Evolutionary conservation across 441 rosid genomes (phyloP), one percentile per base, ranked within the genome.

Genomic region (Flueggea neowawraea): DNA sequence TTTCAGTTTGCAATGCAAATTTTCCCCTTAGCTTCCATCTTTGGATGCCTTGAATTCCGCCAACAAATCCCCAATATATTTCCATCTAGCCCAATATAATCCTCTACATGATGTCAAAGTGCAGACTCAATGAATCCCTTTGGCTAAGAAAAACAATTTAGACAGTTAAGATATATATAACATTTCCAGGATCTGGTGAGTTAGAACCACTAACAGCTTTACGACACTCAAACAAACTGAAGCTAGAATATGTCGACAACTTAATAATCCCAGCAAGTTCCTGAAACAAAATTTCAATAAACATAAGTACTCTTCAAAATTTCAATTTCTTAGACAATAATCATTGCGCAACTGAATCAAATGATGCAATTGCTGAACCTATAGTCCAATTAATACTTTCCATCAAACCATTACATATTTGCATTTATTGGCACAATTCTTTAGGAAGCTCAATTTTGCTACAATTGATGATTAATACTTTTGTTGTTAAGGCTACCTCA

Each of bases 191-290:
- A 68, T 95, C 99, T 54, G 95, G 76, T 66, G 97, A 86, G 76
- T 90, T 95, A 31, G 98, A 86, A 77, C 95, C 90, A 61, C 86
- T 72, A 69, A 95, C 96, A 79, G 84, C 97, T 82, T 91, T 95
- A 55, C 87, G 98, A 72, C 95, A 95, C 70, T 95, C 98, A 80
- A 85, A 95, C 62, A 95, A 74, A 82, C 96, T 91, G 77, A 91
- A 95, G 80, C 97, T 95, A 67, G 96, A 89, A 80, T 79, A 86
- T 58, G 89, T 89, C 61, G 99, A 86, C 58, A 95, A 65, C 74
- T 91, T 95, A 60, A 91, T 95, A 76, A 89, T 80, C 80, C 95
- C 96, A 36, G 98, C 91, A 76, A 95, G 98, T 74, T 95, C 98
- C 98, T 95, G 88, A 76, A 60, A 75, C 36, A 64, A 32, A 64